Evolutionary conservation across 495 filamentous ascomycete genomes (phyloP), one percentile per base, ranked within the genome.

Genomic region (Aspergillus heteromorphus): DNA sequence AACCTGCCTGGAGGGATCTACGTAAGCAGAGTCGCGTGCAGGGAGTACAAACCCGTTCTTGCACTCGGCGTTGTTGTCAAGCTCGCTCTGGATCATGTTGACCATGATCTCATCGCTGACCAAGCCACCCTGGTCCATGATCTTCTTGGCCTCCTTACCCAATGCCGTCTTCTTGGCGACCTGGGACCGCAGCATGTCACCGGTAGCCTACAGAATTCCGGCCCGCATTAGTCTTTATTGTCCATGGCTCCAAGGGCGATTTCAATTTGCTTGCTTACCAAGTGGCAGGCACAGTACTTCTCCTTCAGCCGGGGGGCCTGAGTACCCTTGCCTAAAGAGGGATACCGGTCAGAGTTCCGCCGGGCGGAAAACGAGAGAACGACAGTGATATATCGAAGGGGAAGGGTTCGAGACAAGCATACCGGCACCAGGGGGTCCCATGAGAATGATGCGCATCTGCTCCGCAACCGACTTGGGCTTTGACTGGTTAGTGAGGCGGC

Each of bases 21-120:
- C 20, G 38, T 31, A 43, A 51, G 41, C 30, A 53, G 21, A 54
- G 18, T 40, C 18, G 23, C 21, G 31, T 16, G 29, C 16, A 48
- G 38, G 16, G 49, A 29, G 56, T 48, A 59, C 60, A 47, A 55
- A 68, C 93, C 93, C 93, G 73, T 92, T 92, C 81, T 88, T 90
- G 86, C 93, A 99, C 74, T 97, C 92, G 51, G 71, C 59, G 75
- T 99, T 99, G 78, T 81, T 88, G 60, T 95, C 87, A 18, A 99
- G 81, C 80, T 99, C 92, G 70, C 83, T 86, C 83, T 89, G 90
- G 78, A 99, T 99, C 95, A 99, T 99, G 71, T 91, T 88, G 68
- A 99, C 84, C 81, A 99, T 91, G 68, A 99, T 99, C 70, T 97
- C 95, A 68, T 99, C 93, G 73, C 90, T 96, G 65, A 99, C 93